A percentile compares a stretch with the other conserved stretches of the same genome.
phyloP scores from a whole-genome alignment of 768 basidiomycete species.

The Boletus eberwhitei region DNA sequence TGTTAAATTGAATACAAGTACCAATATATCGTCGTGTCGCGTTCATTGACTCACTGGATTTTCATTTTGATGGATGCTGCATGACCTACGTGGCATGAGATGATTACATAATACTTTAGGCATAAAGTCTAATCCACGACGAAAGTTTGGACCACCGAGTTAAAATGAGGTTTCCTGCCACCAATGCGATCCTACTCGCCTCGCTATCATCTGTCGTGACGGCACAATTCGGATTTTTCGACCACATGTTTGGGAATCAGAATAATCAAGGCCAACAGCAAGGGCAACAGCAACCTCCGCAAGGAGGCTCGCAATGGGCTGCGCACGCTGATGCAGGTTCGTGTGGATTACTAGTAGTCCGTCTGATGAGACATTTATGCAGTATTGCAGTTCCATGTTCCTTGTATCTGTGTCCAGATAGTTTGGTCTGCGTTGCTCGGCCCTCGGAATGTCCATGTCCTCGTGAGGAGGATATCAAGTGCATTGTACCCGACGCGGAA shows the following conservation, averaged over 20 bases:
- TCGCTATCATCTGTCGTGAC: slow-evolving; percentile 35
- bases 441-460: slow-evolving; percentile 76
- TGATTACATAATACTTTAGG: slow-evolving; percentile 2
- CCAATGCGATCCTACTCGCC: slow-evolving; percentile 12
- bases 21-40: neutral
- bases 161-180: slow-evolving; percentile 14
- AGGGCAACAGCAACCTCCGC: slow-evolving; percentile 42
- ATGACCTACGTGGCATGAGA: too few species aligned
- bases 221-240: slow-evolving; percentile 80
- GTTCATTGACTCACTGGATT: neutral
- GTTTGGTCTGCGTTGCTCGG: slow-evolving; percentile 56
- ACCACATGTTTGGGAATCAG: slow-evolving; percentile 65
- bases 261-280: slow-evolving; percentile 48
- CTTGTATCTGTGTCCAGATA: slow-evolving; percentile 71
- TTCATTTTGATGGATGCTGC: too few species aligned
- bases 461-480: slow-evolving; percentile 71
- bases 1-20: slow-evolving; percentile 19
- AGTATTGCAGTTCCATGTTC: slow-evolving; percentile 63
- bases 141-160: neutral
- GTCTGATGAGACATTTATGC: neutral
- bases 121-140: neutral
- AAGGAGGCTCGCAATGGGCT: slow-evolving; percentile 59
- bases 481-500: slow-evolving; percentile 60
- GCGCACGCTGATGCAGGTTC: slow-evolving; percentile 63
- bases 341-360: slow-evolving; percentile 15